Conservation (phyloP, 169 alveolate genomes). For the Eimeria acervulina region DNA sequence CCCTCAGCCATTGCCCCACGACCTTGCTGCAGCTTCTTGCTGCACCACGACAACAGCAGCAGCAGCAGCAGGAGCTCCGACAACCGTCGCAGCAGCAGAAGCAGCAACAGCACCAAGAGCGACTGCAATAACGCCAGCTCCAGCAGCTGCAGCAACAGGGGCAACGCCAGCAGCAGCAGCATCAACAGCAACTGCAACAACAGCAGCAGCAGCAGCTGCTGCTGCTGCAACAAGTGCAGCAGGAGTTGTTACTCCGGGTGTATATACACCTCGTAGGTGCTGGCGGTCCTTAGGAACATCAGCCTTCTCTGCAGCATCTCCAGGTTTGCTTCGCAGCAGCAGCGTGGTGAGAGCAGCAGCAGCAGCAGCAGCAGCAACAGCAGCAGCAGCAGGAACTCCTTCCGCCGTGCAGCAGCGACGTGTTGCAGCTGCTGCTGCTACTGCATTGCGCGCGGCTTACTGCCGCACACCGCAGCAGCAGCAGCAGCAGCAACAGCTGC, state of each 20-base stretch:
- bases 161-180: not conserved
- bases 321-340: constrained; percentile 36
- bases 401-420: constrained; percentile 34
- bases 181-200: constrained; percentile 26
- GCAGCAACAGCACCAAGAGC: constrained; percentile 35
- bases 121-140: not conserved
- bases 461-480: constrained; percentile 52
- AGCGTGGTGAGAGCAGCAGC: constrained; percentile 56
- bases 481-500: constrained; percentile 50
- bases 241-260: not conserved
- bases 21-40: not conserved
- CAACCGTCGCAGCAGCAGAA: constrained; percentile 41
- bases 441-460: constrained; percentile 16
- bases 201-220: constrained; percentile 35
- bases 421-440: constrained; percentile 54
- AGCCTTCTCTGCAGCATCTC: not conserved
- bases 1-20: not conserved
- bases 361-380: constrained; percentile 68
- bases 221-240: constrained; percentile 29
- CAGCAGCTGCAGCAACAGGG: not conserved
- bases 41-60: not conserved
- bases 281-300: not conserved
- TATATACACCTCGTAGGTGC: not conserved
- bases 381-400: constrained; percentile 49
- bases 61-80: constrained; percentile 33